phyloP scores from a whole-genome alignment of 2,329 filamentous ascomycete genomes.

The Pyrenophora graminea region DNA sequence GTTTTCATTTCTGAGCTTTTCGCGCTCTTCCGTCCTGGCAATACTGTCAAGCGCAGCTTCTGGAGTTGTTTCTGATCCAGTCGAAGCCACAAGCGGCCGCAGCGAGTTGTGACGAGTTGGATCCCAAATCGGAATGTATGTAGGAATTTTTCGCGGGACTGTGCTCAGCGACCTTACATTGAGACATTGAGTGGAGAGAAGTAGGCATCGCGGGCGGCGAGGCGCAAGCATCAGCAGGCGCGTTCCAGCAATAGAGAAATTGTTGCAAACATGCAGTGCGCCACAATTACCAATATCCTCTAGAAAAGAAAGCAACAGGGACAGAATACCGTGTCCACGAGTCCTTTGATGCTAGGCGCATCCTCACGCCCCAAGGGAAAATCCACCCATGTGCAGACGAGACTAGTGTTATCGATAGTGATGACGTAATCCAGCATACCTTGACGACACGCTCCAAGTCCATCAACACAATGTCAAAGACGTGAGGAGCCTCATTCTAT shows the following conservation, averaged over 20 bases:
- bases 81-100: neutral
- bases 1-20: constrained; percentile 14
- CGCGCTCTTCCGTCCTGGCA: constrained; percentile 10
- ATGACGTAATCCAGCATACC: neutral
- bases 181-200: constrained; percentile 18
- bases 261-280: neutral
- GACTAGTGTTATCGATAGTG: neutral
- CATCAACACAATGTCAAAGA: too few relatives aligned
- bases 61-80: neutral
- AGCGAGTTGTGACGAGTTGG: constrained; percentile 25
- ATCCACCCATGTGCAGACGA: neutral
- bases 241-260: neutral
- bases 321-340: too few relatives aligned
- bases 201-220: constrained; percentile 27
- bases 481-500: too few relatives aligned
- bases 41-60: constrained; percentile 2
- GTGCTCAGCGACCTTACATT: constrained; percentile 32
- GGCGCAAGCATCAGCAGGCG: constrained; percentile 33
- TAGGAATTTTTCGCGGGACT: constrained; percentile 26
- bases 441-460: neutral
- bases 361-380: neutral
- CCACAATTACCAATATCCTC: neutral
- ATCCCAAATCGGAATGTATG: constrained; percentile 33
- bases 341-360: neutral
- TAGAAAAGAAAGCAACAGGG: neutral